Base-by-base conservation (phyloP, 1,139 yeast genomes). In the Keqinozyma sinolaborantium region DNA sequence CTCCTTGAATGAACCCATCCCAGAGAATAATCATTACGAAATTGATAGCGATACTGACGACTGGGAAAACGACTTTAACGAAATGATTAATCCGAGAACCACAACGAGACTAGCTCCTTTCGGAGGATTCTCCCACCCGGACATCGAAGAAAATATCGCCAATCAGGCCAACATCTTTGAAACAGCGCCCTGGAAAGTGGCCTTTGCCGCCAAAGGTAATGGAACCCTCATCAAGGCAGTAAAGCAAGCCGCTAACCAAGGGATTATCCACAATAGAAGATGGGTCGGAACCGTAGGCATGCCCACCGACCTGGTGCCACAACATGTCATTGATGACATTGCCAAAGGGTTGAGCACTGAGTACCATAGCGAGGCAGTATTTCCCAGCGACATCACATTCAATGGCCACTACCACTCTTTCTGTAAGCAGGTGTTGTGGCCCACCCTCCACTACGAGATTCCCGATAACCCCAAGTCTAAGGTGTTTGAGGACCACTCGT, bases 341-440 rank as follows among this genome's bases (percentile, higher is more conserved):
- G 58, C 77, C 1, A 40, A 45, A 0, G 62, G 61, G 23, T 56
- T 83, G 35, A 52, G 59, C 8, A 49, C 54, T 1, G 73, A 76
- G 5, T 77, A 75, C 49, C 55, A 73, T 34, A 77, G 85, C 30
- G 73, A 74, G 32, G 79, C 88, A 0, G 84, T 88, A 3, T 78
- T 77, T 43, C 81, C 90, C 2, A 74, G 76, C 43, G 97, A 92
- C 56, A 59, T 75, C 14, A 79, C 88, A 1, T 85, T 87, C 48
- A 84, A 83, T 46, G 97, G 97, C 14, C 95, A 88, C 49, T 92
- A 92, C 58, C 77, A 77, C 37, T 85, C 87, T 30, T 92, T 83
- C 53, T 90, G 97, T 55, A 92, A 92, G 54, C 95, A 88, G 50
- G 85, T 92, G 28, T 65, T 92, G 41, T 92, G 98, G 97, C 98